Evolutionary conservation across 1,284 basidiomycete species (phyloP).

Genomic region (Coniophora puteana): DNA sequence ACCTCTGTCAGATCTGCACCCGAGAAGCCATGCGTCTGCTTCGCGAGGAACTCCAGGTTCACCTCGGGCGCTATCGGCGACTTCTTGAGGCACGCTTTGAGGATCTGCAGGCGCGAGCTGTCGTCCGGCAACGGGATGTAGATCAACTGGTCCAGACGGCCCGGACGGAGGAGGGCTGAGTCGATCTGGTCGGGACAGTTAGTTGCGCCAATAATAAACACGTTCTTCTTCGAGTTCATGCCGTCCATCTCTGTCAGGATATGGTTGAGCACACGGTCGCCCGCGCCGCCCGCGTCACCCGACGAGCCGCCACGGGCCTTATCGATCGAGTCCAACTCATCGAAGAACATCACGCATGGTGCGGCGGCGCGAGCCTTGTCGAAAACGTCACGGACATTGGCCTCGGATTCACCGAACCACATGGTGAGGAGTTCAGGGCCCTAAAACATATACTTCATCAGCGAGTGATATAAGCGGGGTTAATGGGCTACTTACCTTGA

Average conservation of each 20-base stretch:
- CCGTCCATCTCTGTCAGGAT: constrained; percentile 99
- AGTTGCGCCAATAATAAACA: constrained; percentile 98
- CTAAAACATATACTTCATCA: constrained; percentile 39
- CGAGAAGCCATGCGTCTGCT: constrained; percentile 96
- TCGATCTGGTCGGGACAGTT: constrained; percentile 99
- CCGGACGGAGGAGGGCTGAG: constrained; percentile 93
- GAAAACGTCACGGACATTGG: constrained; percentile 98
- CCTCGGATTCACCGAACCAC: constrained; percentile 99
- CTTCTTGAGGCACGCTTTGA: constrained; percentile 90
- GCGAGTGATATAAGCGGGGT: constrained; percentile 1
- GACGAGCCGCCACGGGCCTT: constrained; percentile 86
- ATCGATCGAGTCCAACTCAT: constrained; percentile 98
- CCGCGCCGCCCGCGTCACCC: constrained; percentile 92
- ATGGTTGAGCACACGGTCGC: constrained; percentile 97
- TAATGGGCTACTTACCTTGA: constrained; percentile 56
- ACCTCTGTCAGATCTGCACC: constrained; percentile 99
- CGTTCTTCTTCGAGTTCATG: constrained; percentile 99
- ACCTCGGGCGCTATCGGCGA: constrained; percentile 88
- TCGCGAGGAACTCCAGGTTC: constrained; percentile 85
- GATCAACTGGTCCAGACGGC: constrained; percentile 95
- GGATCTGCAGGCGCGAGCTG: constrained; percentile 86
- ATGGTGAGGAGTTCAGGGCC: constrained; percentile 97
- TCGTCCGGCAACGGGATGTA: constrained; percentile 96
- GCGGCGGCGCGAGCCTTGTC: constrained; percentile 99
- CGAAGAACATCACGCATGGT: constrained; percentile 99